Conservation (phyloP, 805 yeast genomes). For the Starmerella khaoyaiensis region DNA sequence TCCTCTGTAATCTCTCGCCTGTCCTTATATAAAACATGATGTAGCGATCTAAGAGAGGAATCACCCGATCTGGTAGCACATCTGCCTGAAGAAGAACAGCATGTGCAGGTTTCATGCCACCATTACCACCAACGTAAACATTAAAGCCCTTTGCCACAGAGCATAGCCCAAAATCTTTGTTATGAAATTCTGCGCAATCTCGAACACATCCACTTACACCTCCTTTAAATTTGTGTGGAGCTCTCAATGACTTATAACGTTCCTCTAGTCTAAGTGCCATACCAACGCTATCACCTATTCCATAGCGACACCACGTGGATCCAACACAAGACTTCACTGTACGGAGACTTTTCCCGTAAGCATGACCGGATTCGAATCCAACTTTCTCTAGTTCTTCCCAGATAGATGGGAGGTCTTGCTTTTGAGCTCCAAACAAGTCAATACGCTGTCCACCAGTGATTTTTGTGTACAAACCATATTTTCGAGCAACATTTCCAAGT, state of each 20-base stretch:
- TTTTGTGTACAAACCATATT: constrained; percentile 29
- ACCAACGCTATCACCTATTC: constrained; percentile 33
- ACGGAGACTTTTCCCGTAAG: constrained; percentile 30
- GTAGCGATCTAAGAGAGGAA: constrained; percentile 30
- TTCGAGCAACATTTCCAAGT: constrained; percentile 28
- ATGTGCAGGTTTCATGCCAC: constrained; percentile 34
- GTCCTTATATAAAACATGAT: constrained; percentile 31
- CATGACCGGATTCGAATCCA: constrained; percentile 32
- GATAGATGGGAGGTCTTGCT: constrained; percentile 27
- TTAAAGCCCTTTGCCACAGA: constrained; percentile 31
- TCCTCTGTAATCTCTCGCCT: constrained; percentile 31
- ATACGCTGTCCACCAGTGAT: constrained; percentile 31
- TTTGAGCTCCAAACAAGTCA: constrained; percentile 29
- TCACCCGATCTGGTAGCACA: constrained; percentile 30
- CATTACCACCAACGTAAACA: constrained; percentile 32
- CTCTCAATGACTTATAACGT: constrained; percentile 30
- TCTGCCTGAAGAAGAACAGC: constrained; percentile 28
- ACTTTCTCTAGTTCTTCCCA: constrained; percentile 28
- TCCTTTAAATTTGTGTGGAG: constrained; percentile 32
- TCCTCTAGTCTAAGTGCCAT: constrained; percentile 30
- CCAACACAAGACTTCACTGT: constrained; percentile 33
- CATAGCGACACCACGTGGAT: constrained; percentile 32
- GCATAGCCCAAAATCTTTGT: constrained; percentile 31
- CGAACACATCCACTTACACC: constrained; percentile 32
- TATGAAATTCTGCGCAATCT: constrained; percentile 32